These are phyloP conservation scores for Boletus reticulatus DNA, from an alignment of 768 basidiomycete species.

Conservation along the genomic window DNA sequence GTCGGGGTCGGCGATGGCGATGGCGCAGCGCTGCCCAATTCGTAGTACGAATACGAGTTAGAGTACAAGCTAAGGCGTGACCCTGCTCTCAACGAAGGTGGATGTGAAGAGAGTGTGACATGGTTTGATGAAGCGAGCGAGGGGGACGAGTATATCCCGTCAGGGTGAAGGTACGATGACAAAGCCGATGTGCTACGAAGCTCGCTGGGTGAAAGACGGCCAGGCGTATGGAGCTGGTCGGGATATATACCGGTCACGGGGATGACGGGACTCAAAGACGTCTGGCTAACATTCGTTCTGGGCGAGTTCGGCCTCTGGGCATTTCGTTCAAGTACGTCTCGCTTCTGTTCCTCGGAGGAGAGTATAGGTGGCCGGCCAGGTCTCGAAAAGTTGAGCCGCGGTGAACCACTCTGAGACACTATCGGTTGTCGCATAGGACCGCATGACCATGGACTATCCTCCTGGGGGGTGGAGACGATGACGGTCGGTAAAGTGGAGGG, in stretches of 20 bases:
- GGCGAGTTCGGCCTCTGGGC: slow-evolving; percentile 38
- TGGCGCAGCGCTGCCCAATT: slow-evolving; percentile 44
- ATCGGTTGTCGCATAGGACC: slow-evolving; percentile 40
- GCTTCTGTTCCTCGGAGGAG: slow-evolving; percentile 39
- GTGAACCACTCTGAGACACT: slow-evolving; percentile 25
- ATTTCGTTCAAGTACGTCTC: slow-evolving; percentile 58
- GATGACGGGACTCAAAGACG: slow-evolving; percentile 13
- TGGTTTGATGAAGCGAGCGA: slow-evolving; percentile 5
- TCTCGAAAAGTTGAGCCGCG: slow-evolving; percentile 60
- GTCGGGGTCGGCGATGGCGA: slow-evolving; percentile 35
- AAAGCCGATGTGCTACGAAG: neutral
- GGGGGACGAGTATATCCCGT: slow-evolving; percentile 14
- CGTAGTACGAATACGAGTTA: slow-evolving; percentile 61
- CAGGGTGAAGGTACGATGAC: slow-evolving; percentile 20
- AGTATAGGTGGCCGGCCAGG: slow-evolving; percentile 49
- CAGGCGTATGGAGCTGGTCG: neutral
- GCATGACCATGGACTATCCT: slow-evolving; percentile 21
- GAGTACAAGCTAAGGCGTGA: slow-evolving; percentile 54
- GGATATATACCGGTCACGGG: slow-evolving; percentile 23
- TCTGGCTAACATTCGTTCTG: slow-evolving; percentile 9
- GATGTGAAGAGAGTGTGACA: slow-evolving; percentile 28
- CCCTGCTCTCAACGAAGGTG: slow-evolving; percentile 35
- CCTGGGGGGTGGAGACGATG: slow-evolving; percentile 49
- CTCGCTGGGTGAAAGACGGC: neutral
- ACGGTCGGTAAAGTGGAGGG: slow-evolving; percentile 46